Evolutionary conservation across 208 protist genomes (phyloP), one percentile per base, ranked within the genome.

Genomic region (Leishmania tarentolae): DNA sequence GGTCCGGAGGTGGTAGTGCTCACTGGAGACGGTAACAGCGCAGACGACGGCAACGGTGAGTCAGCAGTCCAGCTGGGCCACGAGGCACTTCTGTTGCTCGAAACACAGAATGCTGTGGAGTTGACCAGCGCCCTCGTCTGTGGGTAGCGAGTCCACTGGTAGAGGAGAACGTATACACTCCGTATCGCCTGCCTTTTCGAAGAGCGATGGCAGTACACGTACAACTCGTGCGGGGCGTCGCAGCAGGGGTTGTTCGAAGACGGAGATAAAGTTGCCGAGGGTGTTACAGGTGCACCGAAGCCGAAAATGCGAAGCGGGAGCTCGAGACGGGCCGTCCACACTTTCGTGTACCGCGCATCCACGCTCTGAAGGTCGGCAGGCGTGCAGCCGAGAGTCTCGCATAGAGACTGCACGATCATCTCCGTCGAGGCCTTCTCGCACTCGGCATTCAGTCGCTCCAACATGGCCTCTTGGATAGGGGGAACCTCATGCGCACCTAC

Each of bases 231-330:
- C 17, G 72, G 72, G 50, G 50, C 50, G 50, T 76, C 72, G 52
- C 50, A 53, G 46, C 72, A 35, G 47, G 52, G 50, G 31, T 0
- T 40, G 42, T 19, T 13, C 17, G 46, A 5, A 6, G 72, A 76
- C 46, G 52, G 11, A 3, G 44, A 31, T 46, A 40, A 44, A 19
- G 40, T 1, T 2, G 35, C 5, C 15, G 40, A 28, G 7, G 40
- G 40, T 40, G 28, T 7, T 15, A 17, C 21, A 28, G 19, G 21
- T 6, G 28, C 31, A 8, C 17, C 28, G 50, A 76, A 61, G 2
- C 72, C 72, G 47, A 76, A 76, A 61, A 76, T 21, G 19, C 50
- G 72, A 53, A 76, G 72, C 21, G 72, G 72, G 19, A 76, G 72
- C 50, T 61, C 72, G 72, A 76, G 72, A 50, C 72, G 40, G 15